These are phyloP conservation scores for Phyllosticta capitalensis DNA, from an alignment of 2,329 filamentous ascomycete genomes.

Conservation along the genomic window DNA sequence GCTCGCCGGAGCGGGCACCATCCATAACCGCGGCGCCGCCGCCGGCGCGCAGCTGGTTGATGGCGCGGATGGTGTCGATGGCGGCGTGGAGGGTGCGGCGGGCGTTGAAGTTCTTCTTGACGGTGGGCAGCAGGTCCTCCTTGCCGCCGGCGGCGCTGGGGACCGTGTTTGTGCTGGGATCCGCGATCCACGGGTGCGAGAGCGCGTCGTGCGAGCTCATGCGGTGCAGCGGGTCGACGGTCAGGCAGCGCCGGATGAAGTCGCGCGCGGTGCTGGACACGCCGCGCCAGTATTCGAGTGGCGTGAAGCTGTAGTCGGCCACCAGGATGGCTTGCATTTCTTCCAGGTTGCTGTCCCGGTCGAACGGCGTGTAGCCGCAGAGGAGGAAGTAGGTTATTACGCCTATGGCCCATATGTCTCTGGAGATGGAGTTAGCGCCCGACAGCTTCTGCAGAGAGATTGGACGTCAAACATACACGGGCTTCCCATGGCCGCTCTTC, in stretches of 20 bases:
- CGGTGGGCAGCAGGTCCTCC: conserved; percentile 51
- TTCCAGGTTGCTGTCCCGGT: conserved; percentile 93
- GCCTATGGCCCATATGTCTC: conserved; percentile 93
- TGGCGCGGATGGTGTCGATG: conserved; percentile 58
- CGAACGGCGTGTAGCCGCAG: conserved; percentile 96
- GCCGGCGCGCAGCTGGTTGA: conserved; percentile 56
- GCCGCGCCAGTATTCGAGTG: conserved; percentile 90
- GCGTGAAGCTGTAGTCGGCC: conserved; percentile 92
- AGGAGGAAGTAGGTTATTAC: conserved; percentile 98
- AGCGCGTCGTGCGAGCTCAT: conserved; percentile 81
- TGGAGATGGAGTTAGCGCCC: conserved; percentile 20
- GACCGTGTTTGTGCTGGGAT: conserved; percentile 37
- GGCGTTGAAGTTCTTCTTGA: conserved; percentile 64
- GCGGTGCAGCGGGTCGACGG: conserved; percentile 74
- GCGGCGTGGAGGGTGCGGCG: conserved; percentile 55
- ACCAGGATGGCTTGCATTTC: conserved; percentile 99
- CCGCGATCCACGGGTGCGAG: conserved; percentile 55
- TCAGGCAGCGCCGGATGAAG: conserved; percentile 87
- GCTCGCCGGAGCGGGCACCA: conserved; percentile 48
- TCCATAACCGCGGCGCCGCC: conserved; percentile 52
- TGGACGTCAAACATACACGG: conserved; percentile 50
- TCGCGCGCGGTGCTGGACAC: conserved; percentile 74
- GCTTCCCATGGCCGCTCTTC: conserved; percentile 95
- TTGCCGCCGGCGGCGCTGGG: conserved; percentile 21
- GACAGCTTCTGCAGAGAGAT: not conserved